These are phyloP conservation scores for Caulochytrium protostelioides DNA, from an alignment of 371 early-diverging fungal genomes.

Conservation along the genomic window DNA sequence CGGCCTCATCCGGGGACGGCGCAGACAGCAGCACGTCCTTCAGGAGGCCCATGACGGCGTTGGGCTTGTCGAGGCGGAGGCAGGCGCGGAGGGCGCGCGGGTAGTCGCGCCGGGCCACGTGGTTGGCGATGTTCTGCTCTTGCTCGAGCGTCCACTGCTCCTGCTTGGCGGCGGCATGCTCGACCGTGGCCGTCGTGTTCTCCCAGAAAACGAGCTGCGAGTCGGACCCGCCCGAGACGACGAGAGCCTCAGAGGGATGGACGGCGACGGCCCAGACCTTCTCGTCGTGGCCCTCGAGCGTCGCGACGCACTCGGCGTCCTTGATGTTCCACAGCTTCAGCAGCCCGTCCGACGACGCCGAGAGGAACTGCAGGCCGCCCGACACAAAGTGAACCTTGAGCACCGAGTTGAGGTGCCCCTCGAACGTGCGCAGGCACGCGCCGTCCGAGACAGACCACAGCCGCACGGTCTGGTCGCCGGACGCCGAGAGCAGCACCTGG, in stretches of 20 bases:
- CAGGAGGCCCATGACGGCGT: too few relatives aligned
- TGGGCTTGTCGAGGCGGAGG: too few relatives aligned
- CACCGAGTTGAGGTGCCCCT: conserved; percentile 87
- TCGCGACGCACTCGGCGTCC: conserved; percentile 60
- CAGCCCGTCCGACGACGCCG: conserved; percentile 75
- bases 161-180: too few relatives aligned
- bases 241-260: conserved; percentile 1
- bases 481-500: conserved; percentile 67
- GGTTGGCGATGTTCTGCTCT: too few relatives aligned
- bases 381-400: conserved; percentile 62
- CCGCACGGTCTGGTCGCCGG: conserved; percentile 81
- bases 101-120: too few relatives aligned
- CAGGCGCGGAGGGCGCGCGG: too few relatives aligned
- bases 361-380: conserved; percentile 64
- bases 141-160: too few relatives aligned
- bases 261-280: conserved; percentile 35
- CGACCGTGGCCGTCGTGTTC: too few relatives aligned
- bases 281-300: conserved; percentile 81
- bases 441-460: conserved; percentile 77
- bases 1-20: too few relatives aligned
- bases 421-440: conserved; percentile 77
- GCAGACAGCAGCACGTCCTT: too few relatives aligned
- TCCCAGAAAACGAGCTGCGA: too few relatives aligned
- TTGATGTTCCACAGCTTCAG: conserved; percentile 88
- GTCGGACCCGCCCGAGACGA: too few relatives aligned